These are phyloP conservation scores for Dimargaris xerosporica DNA, from an alignment of 192 early-diverging fungal genomes.

Conservation along the genomic window DNA sequence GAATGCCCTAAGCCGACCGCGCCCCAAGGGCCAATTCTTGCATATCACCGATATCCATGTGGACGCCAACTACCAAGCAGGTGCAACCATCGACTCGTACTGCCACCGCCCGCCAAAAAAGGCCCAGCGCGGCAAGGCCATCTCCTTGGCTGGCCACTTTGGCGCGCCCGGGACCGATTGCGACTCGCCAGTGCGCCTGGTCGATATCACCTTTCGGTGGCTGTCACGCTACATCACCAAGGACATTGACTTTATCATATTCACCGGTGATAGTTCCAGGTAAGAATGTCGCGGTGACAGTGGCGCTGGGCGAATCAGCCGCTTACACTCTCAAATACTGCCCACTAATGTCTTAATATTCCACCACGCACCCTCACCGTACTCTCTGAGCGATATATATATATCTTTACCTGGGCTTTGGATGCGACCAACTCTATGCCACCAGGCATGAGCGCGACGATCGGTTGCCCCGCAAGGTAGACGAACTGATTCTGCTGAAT, in stretches of 20 bases:
- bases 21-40: slow-evolving; percentile 33
- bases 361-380: no score
- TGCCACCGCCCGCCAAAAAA: slow-evolving; percentile 32
- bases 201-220: slow-evolving; percentile 38
- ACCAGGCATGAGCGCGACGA: slow-evolving; percentile 57
- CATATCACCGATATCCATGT: slow-evolving; percentile 64
- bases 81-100: slow-evolving; percentile 34
- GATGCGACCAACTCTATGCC: no score
- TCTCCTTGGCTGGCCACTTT: slow-evolving; percentile 26
- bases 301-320: no score
- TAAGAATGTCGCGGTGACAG: no score
- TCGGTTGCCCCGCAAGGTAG: slow-evolving; percentile 36
- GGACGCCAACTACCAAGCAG: slow-evolving; percentile 35
- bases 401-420: no score
- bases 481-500: slow-evolving; percentile 46
- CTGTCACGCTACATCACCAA: slow-evolving; percentile 24
- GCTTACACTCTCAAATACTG: no score
- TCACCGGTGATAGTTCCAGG: slow-evolving; percentile 56
- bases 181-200: slow-evolving; percentile 38
- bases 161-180: slow-evolving; percentile 40
- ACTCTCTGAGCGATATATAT: no score
- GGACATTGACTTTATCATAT: slow-evolving; percentile 50
- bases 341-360: no score
- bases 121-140: slow-evolving; percentile 14
- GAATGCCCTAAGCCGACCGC: background rate